Conservation (phyloP, 192 early-diverging fungal species). For the Coemansia sp. region DNA sequence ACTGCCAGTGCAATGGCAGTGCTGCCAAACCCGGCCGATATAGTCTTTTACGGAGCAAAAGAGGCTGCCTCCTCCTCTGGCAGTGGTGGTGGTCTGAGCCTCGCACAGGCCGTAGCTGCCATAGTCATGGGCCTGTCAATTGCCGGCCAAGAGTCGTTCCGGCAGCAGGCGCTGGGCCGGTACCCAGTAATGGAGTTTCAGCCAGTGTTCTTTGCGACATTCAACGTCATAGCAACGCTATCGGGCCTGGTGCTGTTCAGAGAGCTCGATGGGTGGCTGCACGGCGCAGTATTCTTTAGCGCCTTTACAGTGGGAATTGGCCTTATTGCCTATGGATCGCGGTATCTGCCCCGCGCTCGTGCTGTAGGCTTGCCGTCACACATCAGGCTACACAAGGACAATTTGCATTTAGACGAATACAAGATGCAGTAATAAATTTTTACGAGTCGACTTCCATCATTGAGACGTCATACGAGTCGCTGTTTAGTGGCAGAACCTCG, state of each 20-base stretch:
- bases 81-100: not conserved
- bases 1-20: conserved; percentile 5
- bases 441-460: not conserved
- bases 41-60: conserved; percentile 42
- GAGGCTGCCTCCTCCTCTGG: conserved; percentile 5
- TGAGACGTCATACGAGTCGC: not conserved
- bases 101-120: conserved; percentile 22
- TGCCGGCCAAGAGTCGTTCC: conserved; percentile 51
- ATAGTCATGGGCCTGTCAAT: conserved; percentile 40
- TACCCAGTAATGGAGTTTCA: conserved; percentile 54
- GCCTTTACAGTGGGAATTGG: conserved; percentile 38
- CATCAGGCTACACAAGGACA: conserved; percentile 45
- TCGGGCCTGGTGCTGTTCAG: conserved; percentile 44
- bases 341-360: conserved; percentile 38
- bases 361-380: conserved; percentile 48
- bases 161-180: conserved; percentile 53
- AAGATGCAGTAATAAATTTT: conserved; percentile 2
- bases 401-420: conserved; percentile 28
- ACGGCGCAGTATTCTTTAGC: conserved; percentile 34
- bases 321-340: conserved; percentile 45
- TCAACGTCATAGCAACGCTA: conserved; percentile 50
- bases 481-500: conserved; percentile 14
- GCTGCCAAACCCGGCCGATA: conserved; percentile 40
- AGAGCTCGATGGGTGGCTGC: conserved; percentile 40
- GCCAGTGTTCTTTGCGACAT: conserved; percentile 57